phyloP scores from a whole-genome alignment of 2,329 filamentous ascomycete genomes.

The Emmonsia crescens region DNA sequence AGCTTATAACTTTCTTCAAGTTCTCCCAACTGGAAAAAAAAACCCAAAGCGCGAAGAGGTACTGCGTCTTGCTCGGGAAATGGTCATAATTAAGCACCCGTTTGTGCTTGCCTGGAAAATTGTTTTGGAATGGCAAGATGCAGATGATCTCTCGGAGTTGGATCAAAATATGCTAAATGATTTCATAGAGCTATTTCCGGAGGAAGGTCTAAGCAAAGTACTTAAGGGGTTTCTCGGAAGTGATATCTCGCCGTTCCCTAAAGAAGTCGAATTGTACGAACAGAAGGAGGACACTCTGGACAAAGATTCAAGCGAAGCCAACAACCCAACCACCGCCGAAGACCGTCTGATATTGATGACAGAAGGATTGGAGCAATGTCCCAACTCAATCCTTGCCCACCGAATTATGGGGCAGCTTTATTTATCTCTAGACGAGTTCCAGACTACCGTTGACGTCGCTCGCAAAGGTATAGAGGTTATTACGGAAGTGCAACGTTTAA shows the following conservation, averaged over 20 bases:
- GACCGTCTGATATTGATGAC: constrained; percentile 74
- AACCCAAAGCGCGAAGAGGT: constrained; percentile 59
- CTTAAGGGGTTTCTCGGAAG: constrained; percentile 74
- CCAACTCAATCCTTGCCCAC: constrained; percentile 68
- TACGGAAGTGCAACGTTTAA: constrained; percentile 50
- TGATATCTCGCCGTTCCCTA: constrained; percentile 69
- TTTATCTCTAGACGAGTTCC: constrained; percentile 71
- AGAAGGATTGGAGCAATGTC: constrained; percentile 53
- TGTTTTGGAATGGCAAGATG: constrained; percentile 77
- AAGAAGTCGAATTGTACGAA: constrained; percentile 33
- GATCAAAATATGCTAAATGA: constrained; percentile 68
- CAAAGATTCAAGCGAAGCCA: constrained; percentile 17
- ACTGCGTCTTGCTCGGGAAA: constrained; percentile 67
- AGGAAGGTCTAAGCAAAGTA: constrained; percentile 70
- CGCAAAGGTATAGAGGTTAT: constrained; percentile 59
- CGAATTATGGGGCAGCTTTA: constrained; percentile 77
- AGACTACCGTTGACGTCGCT: constrained; percentile 67
- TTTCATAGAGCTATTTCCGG: constrained; percentile 75
- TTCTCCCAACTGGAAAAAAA: constrained; percentile 59
- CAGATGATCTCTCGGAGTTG: constrained; percentile 61
- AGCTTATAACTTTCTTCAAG: constrained; percentile 65
- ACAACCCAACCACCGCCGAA: constrained; percentile 53
- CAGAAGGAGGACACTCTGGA: constrained; percentile 42
- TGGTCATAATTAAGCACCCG: constrained; percentile 93
- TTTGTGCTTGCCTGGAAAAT: constrained; percentile 87